Base-by-base conservation (phyloP, 192 early-diverging fungal species). In the Powellomyces hirtus region DNA sequence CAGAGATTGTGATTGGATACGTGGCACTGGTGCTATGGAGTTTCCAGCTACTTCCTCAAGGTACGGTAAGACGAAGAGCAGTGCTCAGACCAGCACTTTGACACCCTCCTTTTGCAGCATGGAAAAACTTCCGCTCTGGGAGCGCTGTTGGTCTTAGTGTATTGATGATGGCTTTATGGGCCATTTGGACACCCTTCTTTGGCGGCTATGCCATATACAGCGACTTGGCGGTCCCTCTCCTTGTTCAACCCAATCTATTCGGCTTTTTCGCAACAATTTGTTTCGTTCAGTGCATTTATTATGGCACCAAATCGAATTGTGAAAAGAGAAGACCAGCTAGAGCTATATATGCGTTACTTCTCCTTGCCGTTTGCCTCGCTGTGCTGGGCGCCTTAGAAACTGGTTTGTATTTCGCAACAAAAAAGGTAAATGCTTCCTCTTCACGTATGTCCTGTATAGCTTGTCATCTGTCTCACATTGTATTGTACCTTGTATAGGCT, bases 211-310 rank as follows among this genome's bases (percentile, higher is more conserved):
- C 35, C 18, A n/a, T 72, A 24, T 63, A 38, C 20, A 57, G 63
- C 14, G 38, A 36, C 14, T 36, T 65, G 30, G 22, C 29, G 31
- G 22, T 53, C 7, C 60, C 70, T 7, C 36, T 72, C 16, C 10
- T 65, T 4, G 36, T 72, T 5, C 70, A 72, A 30, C 70, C 70
- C 26, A 72, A 72, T 46, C 22, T 72, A 38, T 72, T 72, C 57
- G 70, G 70, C 16, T 72, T 72, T 26, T 55, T 72, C 20, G 55
- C 49, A 0, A 30, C 52, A 33, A 22, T 72, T n/a, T 72, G 70
- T 68, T 72, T 10, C 4, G 50, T 58, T 31, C 70, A 72, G 52
- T 49, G 31, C 40, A 27, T 38, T 20, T 68, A 66, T 34, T 72
- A 63, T 29, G 35, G 24, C 5, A 63, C 46, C n/a, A 14, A 49